Evolutionary conservation across 495 filamentous ascomycete species (phyloP), one percentile per base, ranked within the genome.

Genomic region (Penicillium daleae): DNA sequence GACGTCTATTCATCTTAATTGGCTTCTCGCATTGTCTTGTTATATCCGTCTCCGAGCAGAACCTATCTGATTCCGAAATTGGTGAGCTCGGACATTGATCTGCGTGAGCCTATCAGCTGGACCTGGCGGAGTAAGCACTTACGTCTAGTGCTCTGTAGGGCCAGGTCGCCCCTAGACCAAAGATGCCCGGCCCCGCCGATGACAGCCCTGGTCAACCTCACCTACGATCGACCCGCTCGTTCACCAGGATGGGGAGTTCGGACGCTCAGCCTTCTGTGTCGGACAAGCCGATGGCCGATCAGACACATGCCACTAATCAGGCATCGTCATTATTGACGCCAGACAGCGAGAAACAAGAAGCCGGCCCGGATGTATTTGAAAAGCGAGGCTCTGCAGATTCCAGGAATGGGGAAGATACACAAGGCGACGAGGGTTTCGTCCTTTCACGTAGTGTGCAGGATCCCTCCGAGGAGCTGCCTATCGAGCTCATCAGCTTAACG

Each of bases 401-500:
- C 17, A 77, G 80, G 31, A 70, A 73, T 29, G 80, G 74, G 31
- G 83, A 86, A 27, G 86, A 87, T 60, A 76, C 76, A 32, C 73
- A 76, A 21, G 66, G 57, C 35, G 86, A 89, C 22, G 73, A 76
- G 35, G 72, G 63, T 17, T 78, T 76, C 52, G 70, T 76, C 17
- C 67, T 70, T 66, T 83, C 59, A 69, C 82, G 33, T 68, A 88
- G 64, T 73, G 82, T 57, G 83, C 88, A 59, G 79, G 86, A 69
- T 51, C 87, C 87, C 33, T 87, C 91, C 59, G 91, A 96, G 65
- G 90, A 96, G 67, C 88, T 99, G 44, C 95, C 95, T 10, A 91
- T 97, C 65, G 95, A 99, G 80, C 82, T 99, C 59, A 79, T 92
- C 37, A 95, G 91, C 79, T 78, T 97, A 69, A 90, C 89, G 42